Base-by-base conservation (phyloP, 306 rosid species). In the Quercus bicolor region DNA sequence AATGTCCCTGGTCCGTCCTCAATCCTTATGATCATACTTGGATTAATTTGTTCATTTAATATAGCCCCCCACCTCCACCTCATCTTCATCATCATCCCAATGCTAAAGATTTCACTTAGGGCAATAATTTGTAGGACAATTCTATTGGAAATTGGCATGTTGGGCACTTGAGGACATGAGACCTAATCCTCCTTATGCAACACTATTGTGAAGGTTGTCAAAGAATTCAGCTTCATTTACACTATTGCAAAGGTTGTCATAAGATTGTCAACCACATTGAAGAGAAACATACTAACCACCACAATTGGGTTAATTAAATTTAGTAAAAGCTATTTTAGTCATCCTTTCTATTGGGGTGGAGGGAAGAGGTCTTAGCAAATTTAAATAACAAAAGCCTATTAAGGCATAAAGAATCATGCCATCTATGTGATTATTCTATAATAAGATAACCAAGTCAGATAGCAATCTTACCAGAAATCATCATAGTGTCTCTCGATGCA, bases 401-500 rank as follows among this genome's bases (percentile, higher is more conserved):
- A 3, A 48, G 53, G 53, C 53, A 48, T 48, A 48, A 48, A 48
- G 53, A 48, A 12, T 28, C 43, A 15, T 28, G 40, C 2, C 20
- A 26, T 26, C 21, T 5, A 29, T 65, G 5, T 52, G 21, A 57
- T 74, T 68, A 14, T 31, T 68, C 16, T 26, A 33, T 24, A 74
- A 43, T 14, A 29, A 20, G 62, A 56, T 37, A 2, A 33, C 19
- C 59, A 77, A 33, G 3, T 68, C 29, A 19, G 21, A 23, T 15
- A 65, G 70, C 34, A 71, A 60, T 52, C 76, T 65, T 85, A 95
- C 99, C 98, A 95, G 87, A 86, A 95, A 80, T 93, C 84, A 66
- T 93, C 96, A 0, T 85, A 95, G 89, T 95, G 98, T 84, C 94
- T 91, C 86, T 90, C 91, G 9, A 91, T 89, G 91, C 99, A 95